Evolutionary conservation across 768 basidiomycete species (phyloP), one percentile per base, ranked within the genome.

Genomic region (Trametes villosa): DNA sequence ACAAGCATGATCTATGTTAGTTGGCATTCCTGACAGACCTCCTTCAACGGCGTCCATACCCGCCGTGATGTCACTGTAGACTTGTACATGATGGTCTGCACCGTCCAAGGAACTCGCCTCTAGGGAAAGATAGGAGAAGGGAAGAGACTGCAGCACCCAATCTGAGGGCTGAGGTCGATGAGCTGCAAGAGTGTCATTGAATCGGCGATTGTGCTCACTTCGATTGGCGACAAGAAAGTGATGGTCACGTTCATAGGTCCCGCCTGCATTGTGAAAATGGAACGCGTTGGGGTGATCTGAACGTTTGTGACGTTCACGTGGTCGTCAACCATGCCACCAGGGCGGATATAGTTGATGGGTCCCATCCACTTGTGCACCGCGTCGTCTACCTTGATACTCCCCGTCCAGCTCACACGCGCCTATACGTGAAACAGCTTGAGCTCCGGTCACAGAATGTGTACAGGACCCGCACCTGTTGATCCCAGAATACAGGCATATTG

Each of bases 61-160:
- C 62, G 67, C 75, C 48, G 71, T 77, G 46, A 79, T 72, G 57
- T 79, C 78, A 0, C 75, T 70, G 57, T 78, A 79, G 3, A 79
- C 65, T 54, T 78, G 73, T 8, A 77, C 71, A 17, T 30, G 13
- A 58, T 79, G 78, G 15, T 67, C 26, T 13, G 60, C 59, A 9
- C 71, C 74, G 49, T 79, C 77, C 18, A 65, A 62, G 0, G 77
- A 64, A 5, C 29, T 41, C 9, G 70, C 75, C 6, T 68, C 63
- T 6, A 79, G 53, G 11, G 71, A 64, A 13, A 79, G 33, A 53
- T 79, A 79, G 11, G 76, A 73, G 63, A 78, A 78, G 5, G 78
- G 77, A 5, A 79, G 52, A 2, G 78, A 78, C 54, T 77, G 76
- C n/a, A 67, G 68, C 42, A 76, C 72, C 55, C 73, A 71, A 61